Percentiles rank a stretch among this genome's conserved stretches.
phyloP scores from a whole-genome alignment of 352 stramenopile species.

The Globisporangium solare region DNA sequence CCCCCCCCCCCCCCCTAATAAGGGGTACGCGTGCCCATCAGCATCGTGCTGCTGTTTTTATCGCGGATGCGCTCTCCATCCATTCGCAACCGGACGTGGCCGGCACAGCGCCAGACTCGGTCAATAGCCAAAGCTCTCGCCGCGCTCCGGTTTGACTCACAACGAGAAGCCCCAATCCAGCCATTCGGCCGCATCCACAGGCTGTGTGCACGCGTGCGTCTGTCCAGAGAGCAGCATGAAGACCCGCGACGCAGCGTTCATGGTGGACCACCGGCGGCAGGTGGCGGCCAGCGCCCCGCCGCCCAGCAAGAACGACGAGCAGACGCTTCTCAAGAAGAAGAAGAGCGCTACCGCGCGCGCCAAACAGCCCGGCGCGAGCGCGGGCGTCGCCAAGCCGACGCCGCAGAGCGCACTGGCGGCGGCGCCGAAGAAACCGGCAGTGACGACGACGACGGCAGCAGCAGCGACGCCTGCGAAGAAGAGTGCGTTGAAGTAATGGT shows the following conservation, averaged over 20 bases:
- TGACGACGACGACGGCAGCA: conserved; percentile 5
- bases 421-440: no score
- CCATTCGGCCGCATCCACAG: no score
- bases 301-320: conserved; percentile 25
- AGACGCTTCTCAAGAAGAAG: conserved; percentile 28
- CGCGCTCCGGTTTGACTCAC: no score
- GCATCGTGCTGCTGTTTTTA: neutral
- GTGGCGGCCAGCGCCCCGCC: conserved; percentile 14
- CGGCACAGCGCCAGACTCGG: neutral
- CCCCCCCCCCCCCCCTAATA: neutral
- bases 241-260: conserved; percentile 30
- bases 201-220: no score
- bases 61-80: neutral
- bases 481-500: no score
- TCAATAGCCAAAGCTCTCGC: neutral
- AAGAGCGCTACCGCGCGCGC: conserved; percentile 5
- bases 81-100: neutral
- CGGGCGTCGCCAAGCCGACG: neutral
- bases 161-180: no score
- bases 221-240: conserved; percentile 22
- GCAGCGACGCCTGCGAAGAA: conserved; percentile 4
- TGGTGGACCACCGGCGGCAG: conserved; percentile 37
- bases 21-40: neutral
- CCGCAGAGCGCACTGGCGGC: conserved; percentile 4
- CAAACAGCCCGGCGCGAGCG: conserved; percentile 8